Evolutionary conservation across 139 green algal species (phyloP).

Genomic region (Chlamydomonas sp.): DNA sequence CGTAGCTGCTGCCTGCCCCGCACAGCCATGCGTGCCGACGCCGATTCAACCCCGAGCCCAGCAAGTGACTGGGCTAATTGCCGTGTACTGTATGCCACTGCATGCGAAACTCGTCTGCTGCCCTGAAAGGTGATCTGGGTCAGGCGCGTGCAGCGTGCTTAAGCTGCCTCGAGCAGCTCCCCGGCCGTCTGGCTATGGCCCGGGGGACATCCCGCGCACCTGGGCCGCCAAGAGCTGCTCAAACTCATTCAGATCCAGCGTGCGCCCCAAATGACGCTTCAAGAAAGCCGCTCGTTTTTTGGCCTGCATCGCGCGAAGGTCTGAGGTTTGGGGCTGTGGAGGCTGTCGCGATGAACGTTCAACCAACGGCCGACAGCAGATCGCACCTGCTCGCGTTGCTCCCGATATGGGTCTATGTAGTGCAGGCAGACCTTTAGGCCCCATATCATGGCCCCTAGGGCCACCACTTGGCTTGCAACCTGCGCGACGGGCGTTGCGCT

Average conservation of each 20-base stretch:
- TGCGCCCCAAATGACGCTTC: constrained; percentile 49
- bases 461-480: constrained; percentile 43
- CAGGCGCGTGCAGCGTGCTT: too few relatives aligned
- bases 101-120: too few relatives aligned
- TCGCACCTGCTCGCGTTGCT: constrained; percentile 56
- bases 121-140: too few relatives aligned
- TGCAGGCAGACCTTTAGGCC: constrained; percentile 53
- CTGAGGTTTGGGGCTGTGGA: not conserved
- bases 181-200: not conserved
- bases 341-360: not conserved
- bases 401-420: constrained; percentile 66
- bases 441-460: constrained; percentile 49
- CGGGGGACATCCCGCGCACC: not conserved
- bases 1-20: too few relatives aligned
- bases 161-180: not conserved
- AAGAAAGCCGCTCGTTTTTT: constrained; percentile 53
- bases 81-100: too few relatives aligned
- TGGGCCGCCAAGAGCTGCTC: constrained; percentile 58
- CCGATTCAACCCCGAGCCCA: too few relatives aligned
- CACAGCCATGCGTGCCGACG: too few relatives aligned
- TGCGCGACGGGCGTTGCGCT: not conserved
- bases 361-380: not conserved
- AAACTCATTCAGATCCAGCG: constrained; percentile 67
- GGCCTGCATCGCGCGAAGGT: constrained; percentile 33
- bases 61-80: too few relatives aligned